Evolutionary conservation across 805 yeast genomes (phyloP), one percentile per base, ranked within the genome.

Genomic region (Saturnispora halmiae): DNA sequence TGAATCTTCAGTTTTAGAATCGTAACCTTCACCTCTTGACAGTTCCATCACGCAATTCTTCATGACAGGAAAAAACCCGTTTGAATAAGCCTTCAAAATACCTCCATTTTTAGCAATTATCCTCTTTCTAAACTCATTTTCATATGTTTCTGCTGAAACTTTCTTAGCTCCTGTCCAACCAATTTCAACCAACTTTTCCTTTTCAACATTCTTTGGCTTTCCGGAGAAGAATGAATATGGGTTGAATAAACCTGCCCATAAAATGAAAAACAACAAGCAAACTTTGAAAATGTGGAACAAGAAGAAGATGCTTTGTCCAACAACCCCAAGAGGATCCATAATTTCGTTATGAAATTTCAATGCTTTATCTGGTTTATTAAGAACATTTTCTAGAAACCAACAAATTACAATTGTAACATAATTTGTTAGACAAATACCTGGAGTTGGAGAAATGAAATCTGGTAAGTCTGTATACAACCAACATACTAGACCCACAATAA

Each of bases 401-500:
- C 60, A 53, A 4, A 54, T 41, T 2, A 46, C 15, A 40, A 54
- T 61, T 5, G 72, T 62, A 21, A 77, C 42, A 50, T 76, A 74
- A 52, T 77, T 80, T 9, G 94, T 81, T 42, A 86, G 63, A 49
- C 88, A 82, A 43, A 78, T 71, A 19, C 96, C 96, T 0, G 97
- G 97, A 4, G 97, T 90, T 36, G 96, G 96, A 27, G 88, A 75
- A 40, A 86, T 66, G 51, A 68, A 72, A 55, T 86, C 95, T 2
- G 98, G 98, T 58, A 92, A 70, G 64, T 92, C 97, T 2, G 95
- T 79, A 60, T 88, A 92, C 44, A 92, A 71, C 97, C 98, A 92
- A 14, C 64, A 61, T 8, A 72, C 38, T 51, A 84, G 62, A 4
- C 64, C 43, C 1, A 68, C 38, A 14, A 65, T 37, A 40, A 70